These are phyloP conservation scores for Solanum peruvianum DNA, from an alignment of 257 asterid genomes.

Conservation along the genomic window DNA sequence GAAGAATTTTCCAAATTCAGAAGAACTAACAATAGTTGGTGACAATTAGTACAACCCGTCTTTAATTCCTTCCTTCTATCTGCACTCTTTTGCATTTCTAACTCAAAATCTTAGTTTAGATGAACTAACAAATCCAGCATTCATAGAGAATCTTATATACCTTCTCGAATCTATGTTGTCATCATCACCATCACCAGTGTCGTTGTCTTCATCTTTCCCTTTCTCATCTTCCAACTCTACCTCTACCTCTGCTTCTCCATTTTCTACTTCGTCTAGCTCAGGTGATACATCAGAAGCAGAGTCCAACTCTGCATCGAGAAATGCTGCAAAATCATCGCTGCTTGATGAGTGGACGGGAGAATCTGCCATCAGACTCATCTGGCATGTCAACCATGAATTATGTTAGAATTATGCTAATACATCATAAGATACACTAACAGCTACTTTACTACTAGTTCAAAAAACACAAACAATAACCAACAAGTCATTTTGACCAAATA, in stretches of 20 bases:
- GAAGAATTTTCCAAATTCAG: neutral
- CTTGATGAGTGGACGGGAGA: constrained; percentile 78
- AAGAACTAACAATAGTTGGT: neutral
- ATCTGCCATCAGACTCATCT: constrained; percentile 78
- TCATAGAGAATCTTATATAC: constrained; percentile 10
- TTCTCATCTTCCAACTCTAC: constrained; percentile 7
- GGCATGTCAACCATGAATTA: constrained; percentile 2
- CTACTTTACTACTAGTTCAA: neutral
- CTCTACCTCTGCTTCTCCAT: constrained; percentile 15
- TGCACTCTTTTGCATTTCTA: neutral
- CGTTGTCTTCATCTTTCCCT: constrained; percentile 5
- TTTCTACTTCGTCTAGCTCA: constrained; percentile 18
- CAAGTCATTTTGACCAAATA: neutral
- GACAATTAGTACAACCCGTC: neutral
- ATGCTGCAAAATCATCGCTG: constrained; percentile 70
- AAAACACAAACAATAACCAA: neutral
- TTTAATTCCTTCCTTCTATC: neutral
- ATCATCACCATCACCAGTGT: constrained; percentile 7
- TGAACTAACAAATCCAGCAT: neutral
- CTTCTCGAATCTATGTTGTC: constrained; percentile 19
- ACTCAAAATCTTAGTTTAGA: neutral
- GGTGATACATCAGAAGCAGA: constrained; percentile 43
- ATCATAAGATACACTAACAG: neutral
- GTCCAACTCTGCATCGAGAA: constrained; percentile 68
- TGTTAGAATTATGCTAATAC: neutral